Evolutionary conservation across 345 rosid species (phyloP).

Genomic region (Gossypium rotundifolium): DNA sequence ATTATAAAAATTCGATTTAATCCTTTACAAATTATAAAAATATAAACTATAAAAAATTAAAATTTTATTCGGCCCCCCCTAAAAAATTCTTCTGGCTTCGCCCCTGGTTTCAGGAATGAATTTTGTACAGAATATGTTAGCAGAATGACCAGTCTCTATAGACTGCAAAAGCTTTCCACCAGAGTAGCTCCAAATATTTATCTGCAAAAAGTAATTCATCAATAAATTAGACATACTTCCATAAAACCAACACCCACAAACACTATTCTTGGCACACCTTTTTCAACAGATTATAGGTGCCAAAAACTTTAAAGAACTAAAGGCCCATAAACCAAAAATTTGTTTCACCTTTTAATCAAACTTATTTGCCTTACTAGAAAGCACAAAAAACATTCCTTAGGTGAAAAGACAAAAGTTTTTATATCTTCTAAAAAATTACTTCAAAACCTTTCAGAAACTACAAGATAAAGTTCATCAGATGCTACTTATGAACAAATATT

Average conservation of each 20-base stretch:
- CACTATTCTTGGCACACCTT: not conserved
- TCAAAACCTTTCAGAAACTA: not conserved
- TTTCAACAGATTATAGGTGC: not conserved
- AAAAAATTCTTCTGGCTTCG: too few relatives aligned
- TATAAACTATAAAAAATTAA: too few relatives aligned
- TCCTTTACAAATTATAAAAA: too few relatives aligned
- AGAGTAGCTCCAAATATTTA: slow-evolving; percentile 79
- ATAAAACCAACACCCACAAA: not conserved
- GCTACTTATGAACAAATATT: too few relatives aligned
- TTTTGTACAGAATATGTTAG: slow-evolving; percentile 88
- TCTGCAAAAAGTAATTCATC: slow-evolving; percentile 27
- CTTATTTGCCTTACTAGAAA: not conserved
- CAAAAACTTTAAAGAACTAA: not conserved
- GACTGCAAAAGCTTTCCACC: slow-evolving; percentile 76
- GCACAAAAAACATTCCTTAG: not conserved
- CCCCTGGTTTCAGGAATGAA: slow-evolving; percentile 95
- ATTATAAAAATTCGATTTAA: too few relatives aligned
- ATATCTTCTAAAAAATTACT: not conserved
- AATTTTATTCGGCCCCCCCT: too few relatives aligned
- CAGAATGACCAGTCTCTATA: slow-evolving; percentile 80
- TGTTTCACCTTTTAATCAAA: not conserved
- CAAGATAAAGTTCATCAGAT: too few relatives aligned
- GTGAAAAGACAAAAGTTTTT: not conserved
- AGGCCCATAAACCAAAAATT: not conserved
- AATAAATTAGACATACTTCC: not conserved